Conservation (phyloP, 2,329 filamentous ascomycete species). For the Diaporthe citri region DNA sequence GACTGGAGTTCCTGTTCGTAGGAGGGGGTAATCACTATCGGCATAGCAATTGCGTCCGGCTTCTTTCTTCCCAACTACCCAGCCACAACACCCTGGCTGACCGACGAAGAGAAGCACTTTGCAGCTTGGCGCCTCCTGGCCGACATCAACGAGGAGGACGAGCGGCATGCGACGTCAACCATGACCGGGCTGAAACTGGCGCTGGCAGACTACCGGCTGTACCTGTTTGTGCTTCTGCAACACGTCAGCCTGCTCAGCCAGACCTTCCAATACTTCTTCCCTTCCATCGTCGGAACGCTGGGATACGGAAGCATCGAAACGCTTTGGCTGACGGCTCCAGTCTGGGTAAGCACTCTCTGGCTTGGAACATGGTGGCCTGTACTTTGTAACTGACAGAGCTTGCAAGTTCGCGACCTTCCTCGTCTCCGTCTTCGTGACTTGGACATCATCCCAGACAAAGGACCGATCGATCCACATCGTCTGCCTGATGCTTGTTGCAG, state of each 20-base stretch:
- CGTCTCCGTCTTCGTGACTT: conserved; percentile 66
- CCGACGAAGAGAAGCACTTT: conserved; percentile 41
- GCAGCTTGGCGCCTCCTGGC: conserved; percentile 40
- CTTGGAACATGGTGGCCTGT: neutral
- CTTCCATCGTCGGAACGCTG: conserved; percentile 71
- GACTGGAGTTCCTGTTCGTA: neutral
- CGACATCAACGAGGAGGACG: conserved; percentile 45
- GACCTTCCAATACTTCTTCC: conserved; percentile 76
- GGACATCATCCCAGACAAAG: conserved; percentile 64
- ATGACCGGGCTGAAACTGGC: conserved; percentile 46
- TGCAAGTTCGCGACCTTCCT: conserved; percentile 62
- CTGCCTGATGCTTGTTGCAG: conserved; percentile 63
- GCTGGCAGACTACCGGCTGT: conserved; percentile 55
- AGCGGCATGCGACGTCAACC: conserved; percentile 38
- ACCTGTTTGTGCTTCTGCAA: conserved; percentile 67
- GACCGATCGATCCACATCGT: conserved; percentile 71
- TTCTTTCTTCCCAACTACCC: conserved; percentile 42
- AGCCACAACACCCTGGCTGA: conserved; percentile 40
- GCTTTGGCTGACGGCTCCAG: conserved; percentile 68
- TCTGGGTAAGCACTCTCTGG: conserved; percentile 57
- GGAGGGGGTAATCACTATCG: conserved; percentile 38
- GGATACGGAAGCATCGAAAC: conserved; percentile 68
- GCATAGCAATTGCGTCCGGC: conserved; percentile 34
- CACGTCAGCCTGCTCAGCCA: conserved; percentile 65
- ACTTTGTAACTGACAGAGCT: conserved; percentile 2